phyloP scores from a whole-genome alignment of 2,329 filamentous ascomycete species.

The Cadophora sp. region DNA sequence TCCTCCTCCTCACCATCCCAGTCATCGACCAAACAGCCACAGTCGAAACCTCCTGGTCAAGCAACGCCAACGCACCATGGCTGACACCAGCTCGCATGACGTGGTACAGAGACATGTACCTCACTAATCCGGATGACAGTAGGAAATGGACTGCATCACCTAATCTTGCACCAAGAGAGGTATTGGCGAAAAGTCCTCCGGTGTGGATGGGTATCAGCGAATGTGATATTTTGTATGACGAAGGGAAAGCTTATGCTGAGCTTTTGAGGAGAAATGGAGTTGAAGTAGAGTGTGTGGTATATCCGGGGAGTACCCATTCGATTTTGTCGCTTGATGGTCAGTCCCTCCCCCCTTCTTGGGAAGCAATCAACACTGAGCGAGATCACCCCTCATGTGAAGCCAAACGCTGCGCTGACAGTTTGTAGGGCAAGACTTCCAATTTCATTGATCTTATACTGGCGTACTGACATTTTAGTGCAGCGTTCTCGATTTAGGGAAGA shows the following conservation, averaged over 20 bases:
- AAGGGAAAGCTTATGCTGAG: constrained; percentile 57
- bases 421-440: neutral
- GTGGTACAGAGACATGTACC: constrained; percentile 63
- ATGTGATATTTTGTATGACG: constrained; percentile 58
- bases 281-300: constrained; percentile 52
- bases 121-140: constrained; percentile 55
- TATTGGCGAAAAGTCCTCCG: constrained; percentile 56
- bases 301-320: constrained; percentile 60
- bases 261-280: constrained; percentile 55
- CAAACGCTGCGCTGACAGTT: neutral
- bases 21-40: too few species aligned
- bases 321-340: constrained; percentile 61
- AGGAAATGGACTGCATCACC: constrained; percentile 58
- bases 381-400: neutral
- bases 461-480: neutral
- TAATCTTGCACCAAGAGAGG: constrained; percentile 51
- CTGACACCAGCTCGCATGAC: constrained; percentile 62
- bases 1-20: too few species aligned
- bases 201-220: constrained; percentile 59
- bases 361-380: too few species aligned
- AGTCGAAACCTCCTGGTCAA: constrained; percentile 49
- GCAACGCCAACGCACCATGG: constrained; percentile 57
- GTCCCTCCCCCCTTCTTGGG: neutral
- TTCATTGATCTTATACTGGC: neutral
- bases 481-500: neutral